Evolutionary conservation across 2,329 filamentous ascomycete genomes (phyloP), one percentile per base, ranked within the genome.

Genomic region (Triangularia verruculosa): DNA sequence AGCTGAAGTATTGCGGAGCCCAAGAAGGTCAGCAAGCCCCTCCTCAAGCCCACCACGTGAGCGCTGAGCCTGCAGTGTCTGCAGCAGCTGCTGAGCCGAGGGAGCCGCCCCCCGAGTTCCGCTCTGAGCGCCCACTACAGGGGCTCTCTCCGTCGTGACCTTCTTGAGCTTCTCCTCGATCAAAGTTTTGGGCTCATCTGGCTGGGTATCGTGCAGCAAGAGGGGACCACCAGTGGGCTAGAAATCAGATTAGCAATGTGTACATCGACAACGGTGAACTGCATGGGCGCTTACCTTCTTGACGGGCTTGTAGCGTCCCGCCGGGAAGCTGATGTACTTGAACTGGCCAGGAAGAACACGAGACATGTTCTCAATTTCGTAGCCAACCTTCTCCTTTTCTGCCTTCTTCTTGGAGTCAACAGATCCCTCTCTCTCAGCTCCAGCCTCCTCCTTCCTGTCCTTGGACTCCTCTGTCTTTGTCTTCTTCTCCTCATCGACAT

Each of bases 341-440:
- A 98, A 86, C 80, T 99, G 95, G 55, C 87, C 86, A 1, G 93
- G 95, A 56, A 99, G 86, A 34, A 99, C 93, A 71, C 95, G 87
- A 61, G 91, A 96, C 92, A 99, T 96, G 82, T 99, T 99, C 74
- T 95, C 91, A 66, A 99, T 85, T 68, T 97, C 93, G 75, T 95
- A 97, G 70, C 95, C 95, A 64, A 96, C 86, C 85, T 97, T 98
- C 80, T 99, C 95, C 81, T 95, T 96, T 78, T 97, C 93, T 0
- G 82, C 81, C 83, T 95, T 96, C 85, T 96, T 97, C 85, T 94
- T 97, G 39, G 82, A 79, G 13, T 89, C 86, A 43, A 79, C 75
- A 1, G 80, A 77, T 1, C 76, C 72, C 59, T 90, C 87, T 75
- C 88, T 89, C 53, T 89, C 82, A 51, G 82, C 82, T 0, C 74